phyloP scores from a whole-genome alignment of 192 early-diverging fungal species.

The Gonapodya prolifera region DNA sequence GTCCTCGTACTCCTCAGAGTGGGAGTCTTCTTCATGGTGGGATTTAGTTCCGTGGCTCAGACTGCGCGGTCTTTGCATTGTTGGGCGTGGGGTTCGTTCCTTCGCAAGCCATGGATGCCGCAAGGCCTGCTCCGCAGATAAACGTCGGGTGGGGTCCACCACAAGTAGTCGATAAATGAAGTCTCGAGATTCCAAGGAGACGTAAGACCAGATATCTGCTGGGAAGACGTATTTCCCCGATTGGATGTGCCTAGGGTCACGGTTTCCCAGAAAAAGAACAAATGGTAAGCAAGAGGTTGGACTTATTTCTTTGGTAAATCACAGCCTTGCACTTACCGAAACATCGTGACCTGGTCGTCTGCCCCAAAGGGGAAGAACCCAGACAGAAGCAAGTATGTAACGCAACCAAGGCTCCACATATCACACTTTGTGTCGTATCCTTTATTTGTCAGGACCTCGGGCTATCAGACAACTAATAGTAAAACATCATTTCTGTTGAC shows the following conservation, averaged over 20 bases:
- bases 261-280: too few species aligned
- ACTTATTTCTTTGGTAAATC: too few species aligned
- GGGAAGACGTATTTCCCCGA: not conserved
- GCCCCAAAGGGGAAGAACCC: not conserved
- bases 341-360: not conserved
- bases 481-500: too few species aligned
- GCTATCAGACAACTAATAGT: too few species aligned
- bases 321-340: too few species aligned
- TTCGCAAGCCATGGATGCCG: constrained; percentile 31
- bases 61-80: not conserved
- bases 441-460: not conserved
- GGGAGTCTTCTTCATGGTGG: not conserved
- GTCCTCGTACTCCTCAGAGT: not conserved
- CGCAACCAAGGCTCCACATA: not conserved
- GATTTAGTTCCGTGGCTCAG: not conserved
- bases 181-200: constrained; percentile 14
- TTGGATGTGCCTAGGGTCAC: not conserved
- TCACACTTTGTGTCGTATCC: not conserved
- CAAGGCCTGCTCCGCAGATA: constrained; percentile 36
- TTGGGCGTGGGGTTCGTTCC: not conserved
- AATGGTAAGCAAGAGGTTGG: too few species aligned
- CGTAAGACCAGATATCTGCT: not conserved
- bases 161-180: constrained; percentile 55
- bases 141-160: constrained; percentile 27
- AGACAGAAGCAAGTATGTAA: not conserved